Evolutionary conservation across 495 filamentous ascomycete species (phyloP), one percentile per base, ranked within the genome.

Genomic region (Talaromyces stipitatus): DNA sequence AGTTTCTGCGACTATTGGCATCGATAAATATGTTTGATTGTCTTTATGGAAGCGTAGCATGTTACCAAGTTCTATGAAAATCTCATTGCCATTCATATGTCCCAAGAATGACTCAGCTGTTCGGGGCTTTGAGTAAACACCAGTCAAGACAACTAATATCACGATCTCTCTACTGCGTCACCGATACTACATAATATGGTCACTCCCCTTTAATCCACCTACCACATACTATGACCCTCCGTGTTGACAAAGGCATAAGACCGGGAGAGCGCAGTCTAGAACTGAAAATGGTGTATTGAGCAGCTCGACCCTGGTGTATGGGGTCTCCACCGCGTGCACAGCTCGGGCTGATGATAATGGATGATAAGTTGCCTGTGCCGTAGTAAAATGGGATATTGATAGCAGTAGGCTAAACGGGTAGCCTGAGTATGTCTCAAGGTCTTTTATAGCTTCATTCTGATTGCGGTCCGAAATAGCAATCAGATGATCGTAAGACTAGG

Each of bases 401-500:
- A n/a, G n/a, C n/a, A n/a, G n/a, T n/a, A 6, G 32, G 10, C 14
- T 14, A 36, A 4, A 36, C 10, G 32, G 32, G 12, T 36, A 36
- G 7, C n/a, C 36, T 2, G 36, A 18, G n/a, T 18, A 18, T 7
- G 36, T 6, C 6, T 41, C 16, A 7, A 20, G 2, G 5, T 41
- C 16, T 9, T 20, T n/a, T n/a, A 14, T 2, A 18, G 18, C 18
- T 18, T 41, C 36, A 16, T 20, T 41, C 36, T 18, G n/a, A 7
- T 41, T 9, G 7, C 18, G 8, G 36, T 16, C 18, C 36, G 36
- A 26, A 12, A 48, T 18, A 11, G 4, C 12, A 8, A 70, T 11
- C 61, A 70, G 14, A 70, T 78, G 22, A 61, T 65, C 1, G 70
- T 78, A 27, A 82, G 68, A 3, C 80, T 84, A 0, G 85, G 83